Evolutionary conservation across 805 yeast genomes (phyloP), one percentile per base, ranked within the genome.

Genomic region (Sungouiozyma ichnusensis): DNA sequence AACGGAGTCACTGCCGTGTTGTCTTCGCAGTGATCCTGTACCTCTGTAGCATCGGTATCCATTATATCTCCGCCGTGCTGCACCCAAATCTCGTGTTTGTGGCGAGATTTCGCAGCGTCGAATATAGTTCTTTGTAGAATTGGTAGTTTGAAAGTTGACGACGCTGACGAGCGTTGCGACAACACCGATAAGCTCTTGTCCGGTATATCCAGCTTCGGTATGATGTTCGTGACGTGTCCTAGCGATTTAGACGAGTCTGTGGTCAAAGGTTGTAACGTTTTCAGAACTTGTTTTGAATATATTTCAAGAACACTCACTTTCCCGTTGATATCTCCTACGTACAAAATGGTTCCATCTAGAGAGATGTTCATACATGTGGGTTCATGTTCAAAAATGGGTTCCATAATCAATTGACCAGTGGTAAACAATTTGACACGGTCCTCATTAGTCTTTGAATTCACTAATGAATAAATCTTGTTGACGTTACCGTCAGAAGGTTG

Each of bases 321-420:
- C 1, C 97, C 97, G n/a, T 51, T 54, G 0, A 71, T 59, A 55
- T 85, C 94, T 31, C 96, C 97, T 4, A 86, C 74, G 2, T 82
- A 65, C 4, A 88, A 53, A 32, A 66, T 59, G 15, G 88, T 76
- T 3, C 90, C 95, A 56, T 88, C 97, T 54, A 82, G 64, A 4
- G 87, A 77, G 2, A 84, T 60, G 2, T 65, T 67, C 40, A 87
- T 49, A 20, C 74, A 64, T 0, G 85, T 74, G 2, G 83, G 74
- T 2, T 54, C 45, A 4, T 59, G 57, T 1, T 58, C 54, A 7
- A 46, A 31, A 2, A 61, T 16, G 36, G 47, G 55, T 1, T 49
- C 49, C 20, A 62, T 33, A 41, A 57, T 20, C 38, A 58, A 35
- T 45, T 60, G 61, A 27, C 60, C 55, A 42, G 51, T 56, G 4